Evolutionary conservation across 2,329 filamentous ascomycete genomes (phyloP), one percentile per base, ranked within the genome.

Genomic region (Neopestalotiopsis clavispora): DNA sequence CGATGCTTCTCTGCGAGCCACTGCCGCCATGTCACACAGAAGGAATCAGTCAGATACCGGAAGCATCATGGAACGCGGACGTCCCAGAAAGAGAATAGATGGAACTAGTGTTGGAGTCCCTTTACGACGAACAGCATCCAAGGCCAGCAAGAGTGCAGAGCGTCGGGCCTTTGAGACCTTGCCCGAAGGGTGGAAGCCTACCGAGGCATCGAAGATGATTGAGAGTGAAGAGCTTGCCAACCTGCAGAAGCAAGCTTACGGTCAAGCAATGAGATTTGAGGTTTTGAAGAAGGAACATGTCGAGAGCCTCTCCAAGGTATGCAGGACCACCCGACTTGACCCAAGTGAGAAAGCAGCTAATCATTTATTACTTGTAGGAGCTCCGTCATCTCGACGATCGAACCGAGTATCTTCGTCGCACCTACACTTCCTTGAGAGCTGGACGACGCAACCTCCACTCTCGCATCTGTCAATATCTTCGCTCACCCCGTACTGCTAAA

Each of bases 401-500:
- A 68, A 92, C 91, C 67, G 91, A 94, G 72, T 94, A 94, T 75
- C 88, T 95, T 63, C 90, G 92, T 61, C 91, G 89, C 70, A 95
- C 92, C 0, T 93, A 94, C 80, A 91, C 88, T 66, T 93, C 91
- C 4, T 86, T 95, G 17, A 88, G 92, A 14, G 86, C 90, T n/a
- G 92, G 92, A 1, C 90, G 93, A 34, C 91, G 92, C 72, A 94
- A 92, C 76, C 86, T 95, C 4, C 93, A 95, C 75, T 87, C 87
- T 7, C 88, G 93, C 59, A 94, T 95, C 80, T 93, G 93, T 79
- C 89, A 91, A 67, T 94, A 94, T 75, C 86, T 95, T 10, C 90
- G 91, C 65, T 91, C 90, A 20, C 90, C 91, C 9, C 88, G 91
- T 40, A 87, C 89, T 4, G 89, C 91, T 68, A 91, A 89, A 72